A percentile compares a stretch with the other conserved stretches of the same genome.
These are phyloP conservation scores for Magnolia sinica DNA, from an alignment of 164 flowering plant genomes.

Conservation along the genomic window DNA sequence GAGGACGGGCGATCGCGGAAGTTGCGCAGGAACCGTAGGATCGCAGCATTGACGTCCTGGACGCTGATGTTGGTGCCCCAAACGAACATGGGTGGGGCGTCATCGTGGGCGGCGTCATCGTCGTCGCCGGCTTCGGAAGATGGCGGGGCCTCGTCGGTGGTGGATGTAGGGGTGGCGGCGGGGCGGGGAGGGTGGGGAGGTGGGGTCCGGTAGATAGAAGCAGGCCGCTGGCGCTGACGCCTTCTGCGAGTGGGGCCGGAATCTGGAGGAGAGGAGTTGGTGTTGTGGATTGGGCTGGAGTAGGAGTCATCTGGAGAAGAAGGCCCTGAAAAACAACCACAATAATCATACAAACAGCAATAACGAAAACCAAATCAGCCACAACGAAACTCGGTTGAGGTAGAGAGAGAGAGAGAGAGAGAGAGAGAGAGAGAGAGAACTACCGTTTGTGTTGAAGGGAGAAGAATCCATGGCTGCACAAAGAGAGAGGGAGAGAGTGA, in stretches of 20 bases:
- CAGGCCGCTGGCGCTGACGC: conserved; percentile 12
- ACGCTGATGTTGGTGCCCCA: conserved; percentile 99
- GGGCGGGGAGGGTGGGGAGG: conserved; percentile 28
- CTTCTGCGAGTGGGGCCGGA: conserved; percentile 32
- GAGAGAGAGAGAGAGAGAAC: not conserved
- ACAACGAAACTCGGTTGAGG: not conserved
- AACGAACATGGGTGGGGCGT: conserved; percentile 68
- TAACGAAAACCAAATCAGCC: not conserved
- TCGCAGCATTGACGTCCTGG: conserved; percentile 79
- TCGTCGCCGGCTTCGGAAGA: conserved; percentile 59
- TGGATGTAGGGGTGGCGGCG: conserved; percentile 48
- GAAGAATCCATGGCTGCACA: conserved; percentile 12
- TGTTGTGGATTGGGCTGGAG: conserved; percentile 68
- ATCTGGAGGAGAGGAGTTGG: conserved; percentile 54
- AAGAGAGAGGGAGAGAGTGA: not conserved
- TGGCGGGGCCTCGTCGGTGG: conserved; percentile 47
- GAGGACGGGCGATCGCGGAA: conserved; percentile 44
- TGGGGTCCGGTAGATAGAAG: conserved; percentile 31
- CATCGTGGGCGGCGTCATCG: conserved; percentile 36
- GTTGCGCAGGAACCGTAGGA: conserved; percentile 66
- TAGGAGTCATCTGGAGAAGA: conserved; percentile 68
- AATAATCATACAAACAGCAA: not conserved
- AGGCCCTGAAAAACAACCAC: conserved; percentile 36
- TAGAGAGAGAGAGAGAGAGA: not conserved
- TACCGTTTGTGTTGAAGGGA: conserved; percentile 10